Evolutionary conservation across 352 stramenopile species (phyloP).

Genomic region (Globisporangium canariense): DNA sequence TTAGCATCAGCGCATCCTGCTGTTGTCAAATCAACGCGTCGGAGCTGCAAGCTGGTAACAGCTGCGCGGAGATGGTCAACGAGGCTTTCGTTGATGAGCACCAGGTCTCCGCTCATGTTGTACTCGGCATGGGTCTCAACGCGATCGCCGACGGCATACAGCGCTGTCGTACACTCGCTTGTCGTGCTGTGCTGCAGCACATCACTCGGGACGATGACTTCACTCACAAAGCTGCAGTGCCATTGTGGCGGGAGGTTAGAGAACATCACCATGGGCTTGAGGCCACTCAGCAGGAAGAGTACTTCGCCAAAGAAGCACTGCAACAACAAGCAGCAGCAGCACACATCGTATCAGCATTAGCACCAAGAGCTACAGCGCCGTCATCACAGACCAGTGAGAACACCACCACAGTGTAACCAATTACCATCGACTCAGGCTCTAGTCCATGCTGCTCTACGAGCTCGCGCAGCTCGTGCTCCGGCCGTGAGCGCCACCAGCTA

Average conservation of each 20-base stretch:
- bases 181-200: constrained; percentile 18
- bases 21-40: neutral
- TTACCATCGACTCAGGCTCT: constrained; percentile 45
- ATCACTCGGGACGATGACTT: constrained; percentile 39
- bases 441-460: constrained; percentile 29
- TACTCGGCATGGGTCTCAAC: constrained; percentile 48
- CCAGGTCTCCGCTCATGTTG: constrained; percentile 38
- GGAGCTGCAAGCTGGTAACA: constrained; percentile 17
- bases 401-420: neutral
- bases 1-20: neutral
- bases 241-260: constrained; percentile 57
- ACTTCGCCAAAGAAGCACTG: constrained; percentile 72
- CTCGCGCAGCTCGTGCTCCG: constrained; percentile 22
- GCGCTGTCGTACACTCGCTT: constrained; percentile 2
- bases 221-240: constrained; percentile 34
- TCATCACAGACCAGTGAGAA: neutral
- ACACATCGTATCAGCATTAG: neutral
- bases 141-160: constrained; percentile 25
- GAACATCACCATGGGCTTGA: constrained; percentile 65
- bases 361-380: neutral
- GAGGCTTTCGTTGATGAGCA: constrained; percentile 41
- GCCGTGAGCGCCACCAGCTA: constrained; percentile 29
- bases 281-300: constrained; percentile 51
- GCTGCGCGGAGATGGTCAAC: constrained; percentile 8
- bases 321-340: neutral